Base-by-base conservation (phyloP, 768 basidiomycete genomes). In the Psilocybe subaeruginosa region DNA sequence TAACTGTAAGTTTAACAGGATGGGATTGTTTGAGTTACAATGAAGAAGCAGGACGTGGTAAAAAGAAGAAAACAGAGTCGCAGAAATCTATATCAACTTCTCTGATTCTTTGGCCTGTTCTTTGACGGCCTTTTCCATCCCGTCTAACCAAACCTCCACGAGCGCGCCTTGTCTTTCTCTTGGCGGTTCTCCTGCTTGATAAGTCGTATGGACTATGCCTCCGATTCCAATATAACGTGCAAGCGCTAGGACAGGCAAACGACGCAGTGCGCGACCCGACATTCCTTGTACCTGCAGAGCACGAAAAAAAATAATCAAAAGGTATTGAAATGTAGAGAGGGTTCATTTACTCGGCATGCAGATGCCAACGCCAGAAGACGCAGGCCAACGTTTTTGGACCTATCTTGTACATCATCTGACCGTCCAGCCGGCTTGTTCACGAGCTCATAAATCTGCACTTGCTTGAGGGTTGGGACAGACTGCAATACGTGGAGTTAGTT, bases 231-330 rank as follows among this genome's bases (percentile, higher is more conserved):
- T 88, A 70, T 94, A 89, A 7, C 86, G 82, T 3, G 97, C 93
- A 49, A 97, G 86, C 1, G 96, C 93, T 17, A 99, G 85, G 49
- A 99, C 94, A 3, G 97, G 97, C n/a, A 99, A 80, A 6, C 95
- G 87, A 11, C 97, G 87, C 11, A 99, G 82, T 1, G 93, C 89
- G 37, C 97, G 89, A 12, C 97, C 97, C 14, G 96, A 97, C 82
- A 99, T 87, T n/a, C 84, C 84, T 71, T 94, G 88, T 16, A 73
- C 72, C 90, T 92, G 57, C 9, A 19, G 27, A 6, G 11, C 30
- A 51, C 27, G 27, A 51, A 11, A n/a, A 39, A n/a, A n/a, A n/a
- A n/a, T 33, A 23, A 29, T 9, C 8, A 27, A 27, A 16, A 51
- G 8, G 9, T 4, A 19, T 30, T 12, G 9, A 3, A 19, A 9